A percentile compares a stretch with the other conserved stretches of the same genome.
Conservation (phyloP, 2,329 filamentous ascomycete species). For the Fonsecaea multimorphosa region DNA sequence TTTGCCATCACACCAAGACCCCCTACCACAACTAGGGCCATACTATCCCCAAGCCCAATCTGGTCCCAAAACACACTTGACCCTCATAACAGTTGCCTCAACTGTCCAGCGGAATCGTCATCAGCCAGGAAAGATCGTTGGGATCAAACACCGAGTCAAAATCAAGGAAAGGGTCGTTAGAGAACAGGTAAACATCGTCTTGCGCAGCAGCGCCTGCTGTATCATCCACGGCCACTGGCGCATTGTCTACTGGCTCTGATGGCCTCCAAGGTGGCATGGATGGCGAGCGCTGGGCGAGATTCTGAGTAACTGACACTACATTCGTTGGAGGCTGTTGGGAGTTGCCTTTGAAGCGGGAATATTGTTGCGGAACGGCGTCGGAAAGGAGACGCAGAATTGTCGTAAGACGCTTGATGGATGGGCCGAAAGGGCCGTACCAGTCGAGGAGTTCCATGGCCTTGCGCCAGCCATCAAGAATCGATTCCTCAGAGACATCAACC, state of each 20-base stretch:
- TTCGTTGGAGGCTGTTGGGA: neutral
- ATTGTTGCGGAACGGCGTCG: slow-evolving; percentile 23
- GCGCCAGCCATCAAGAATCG: slow-evolving; percentile 21
- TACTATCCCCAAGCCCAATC: neutral
- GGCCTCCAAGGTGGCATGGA: neutral
- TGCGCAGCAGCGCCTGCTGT: neutral
- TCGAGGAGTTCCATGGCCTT: slow-evolving; percentile 22
- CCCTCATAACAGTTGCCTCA: neutral
- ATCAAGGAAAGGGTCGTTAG: neutral
- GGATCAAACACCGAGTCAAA: slow-evolving; percentile 20
- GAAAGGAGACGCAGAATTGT: slow-evolving; percentile 21
- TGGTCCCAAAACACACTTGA: neutral
- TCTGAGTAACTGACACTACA: neutral
- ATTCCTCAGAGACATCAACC: slow-evolving; percentile 18
- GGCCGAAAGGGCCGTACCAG: slow-evolving; percentile 16
- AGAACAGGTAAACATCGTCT: neutral
- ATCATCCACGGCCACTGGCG: neutral
- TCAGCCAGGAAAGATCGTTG: slow-evolving; percentile 24
- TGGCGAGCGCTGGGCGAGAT: neutral
- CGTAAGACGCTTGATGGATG: slow-evolving; percentile 18
- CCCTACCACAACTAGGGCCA: too few relatives aligned
- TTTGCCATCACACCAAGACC: too few relatives aligned
- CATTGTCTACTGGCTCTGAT: neutral
- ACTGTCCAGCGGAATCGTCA: slow-evolving; percentile 16
- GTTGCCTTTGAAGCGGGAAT: slow-evolving; percentile 10